Base-by-base conservation (phyloP, 495 filamentous ascomycete genomes). In the Xylaria flabelliformis region DNA sequence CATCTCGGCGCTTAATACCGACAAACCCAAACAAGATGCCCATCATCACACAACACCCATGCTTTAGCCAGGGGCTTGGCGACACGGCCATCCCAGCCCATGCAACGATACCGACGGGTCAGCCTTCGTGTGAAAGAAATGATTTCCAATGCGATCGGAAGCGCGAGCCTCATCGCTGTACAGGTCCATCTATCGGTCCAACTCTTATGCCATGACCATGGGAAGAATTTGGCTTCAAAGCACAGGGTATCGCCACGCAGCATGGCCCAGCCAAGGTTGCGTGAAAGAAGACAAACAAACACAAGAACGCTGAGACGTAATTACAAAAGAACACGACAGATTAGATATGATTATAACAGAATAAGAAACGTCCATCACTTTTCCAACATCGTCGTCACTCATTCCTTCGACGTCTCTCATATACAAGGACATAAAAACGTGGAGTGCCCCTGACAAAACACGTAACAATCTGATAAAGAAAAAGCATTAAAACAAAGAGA, bases 141-240 rank as follows among this genome's bases (percentile, higher is more conserved):
- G 48, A 70, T 72, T 70, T 50, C 72, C 72, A 69, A 76, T 75
- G 76, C 70, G 72, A 79, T 69, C 74, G 78, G 77, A 81, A 80
- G 78, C 74, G 78, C 67, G 80, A 81, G 80, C 78, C 78, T 77
- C 80, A 72, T 75, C 78, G 76, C 78, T 75, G 77, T 75, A 76
- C 78, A 77, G 74, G 75, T 78, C 76, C 72, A 76, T 79, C 74
- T 78, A 76, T 76, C 69, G 74, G 73, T 76, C 74, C 74, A 77
- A 74, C 72, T 77, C 77, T 76, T 76, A 78, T 76, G 71, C 73
- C 77, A 75, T 72, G 72, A 70, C 70, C 74, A 78, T 77, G 75
- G 67, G 72, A 75, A 76, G 71, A 69, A 59, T 63, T 76, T 59
- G 67, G 73, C 74, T 75, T 79, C 74, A 69, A 76, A 75, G 75